Conservation (phyloP, 2,329 filamentous ascomycete genomes). For the Cercospora citrullina region DNA sequence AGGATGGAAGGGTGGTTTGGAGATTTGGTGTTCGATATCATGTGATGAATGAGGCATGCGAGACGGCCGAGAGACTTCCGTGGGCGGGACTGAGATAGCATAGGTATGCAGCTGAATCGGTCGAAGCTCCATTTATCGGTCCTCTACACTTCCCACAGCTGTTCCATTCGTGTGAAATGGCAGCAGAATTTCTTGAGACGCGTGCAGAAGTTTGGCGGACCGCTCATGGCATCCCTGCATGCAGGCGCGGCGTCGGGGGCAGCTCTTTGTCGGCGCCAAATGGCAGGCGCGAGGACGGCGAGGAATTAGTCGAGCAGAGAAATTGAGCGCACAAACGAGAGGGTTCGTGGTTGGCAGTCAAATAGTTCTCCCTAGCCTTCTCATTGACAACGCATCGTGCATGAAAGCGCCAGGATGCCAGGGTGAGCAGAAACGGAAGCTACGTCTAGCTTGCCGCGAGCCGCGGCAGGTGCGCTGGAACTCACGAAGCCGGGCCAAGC, state of each 20-base stretch:
- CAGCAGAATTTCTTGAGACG: conserved; percentile 25
- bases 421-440: conserved; percentile 1
- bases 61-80: conserved; percentile 19
- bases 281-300: background rate
- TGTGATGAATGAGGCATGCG: conserved; percentile 18
- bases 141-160: conserved; percentile 58
- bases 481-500: background rate
- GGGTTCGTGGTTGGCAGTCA: conserved; percentile 7
- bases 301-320: background rate
- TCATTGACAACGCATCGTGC: conserved; percentile 13
- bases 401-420: conserved; percentile 6
- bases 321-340: background rate
- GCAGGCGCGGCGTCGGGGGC: background rate
- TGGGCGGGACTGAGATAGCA: conserved; percentile 11
- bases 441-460: background rate
- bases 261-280: background rate
- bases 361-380: conserved; percentile 10
- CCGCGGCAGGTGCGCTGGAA: conserved; percentile 1
- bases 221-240: background rate
- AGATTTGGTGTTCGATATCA: conserved; percentile 13
- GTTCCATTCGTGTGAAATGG: conserved; percentile 68
- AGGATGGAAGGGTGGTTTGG: conserved; percentile 3
- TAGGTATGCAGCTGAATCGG: conserved; percentile 11
- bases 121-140: conserved; percentile 62
- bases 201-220: background rate